phyloP scores from a whole-genome alignment of 257 asterid species.

The Plantago elongata region DNA sequence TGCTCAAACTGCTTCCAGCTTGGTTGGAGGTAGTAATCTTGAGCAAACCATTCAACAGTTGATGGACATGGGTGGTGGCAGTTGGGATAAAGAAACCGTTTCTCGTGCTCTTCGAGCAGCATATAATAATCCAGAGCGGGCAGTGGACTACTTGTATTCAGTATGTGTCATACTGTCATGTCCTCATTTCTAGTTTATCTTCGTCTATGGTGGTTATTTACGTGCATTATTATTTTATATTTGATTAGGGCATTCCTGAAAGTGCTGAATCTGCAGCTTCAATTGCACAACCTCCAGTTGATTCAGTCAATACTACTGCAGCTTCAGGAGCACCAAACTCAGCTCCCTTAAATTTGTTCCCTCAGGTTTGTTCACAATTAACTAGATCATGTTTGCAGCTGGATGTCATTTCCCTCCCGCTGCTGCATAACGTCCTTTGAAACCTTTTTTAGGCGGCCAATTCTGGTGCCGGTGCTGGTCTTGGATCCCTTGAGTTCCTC shows the following conservation, averaged over 20 bases:
- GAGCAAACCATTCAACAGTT: constrained; percentile 15
- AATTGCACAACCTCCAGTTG: constrained; percentile 36
- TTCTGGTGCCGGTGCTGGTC: constrained; percentile 49
- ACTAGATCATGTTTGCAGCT: constrained; percentile 10
- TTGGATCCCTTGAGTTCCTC: constrained; percentile 76
- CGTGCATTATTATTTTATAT: constrained; percentile 12
- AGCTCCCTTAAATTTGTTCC: constrained; percentile 82
- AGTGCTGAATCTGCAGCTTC: constrained; percentile 60
- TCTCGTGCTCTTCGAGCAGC: constrained; percentile 23
- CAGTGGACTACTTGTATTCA: constrained; percentile 57
- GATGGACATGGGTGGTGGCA: constrained; percentile 24
- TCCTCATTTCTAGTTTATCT: constrained; percentile 4
- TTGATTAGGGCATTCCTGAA: constrained; percentile 70
- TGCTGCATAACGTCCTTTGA: constrained; percentile 17
- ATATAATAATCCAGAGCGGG: constrained; percentile 37
- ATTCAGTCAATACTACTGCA: constrained; percentile 36
- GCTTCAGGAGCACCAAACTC: constrained; percentile 74
- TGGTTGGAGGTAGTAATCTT: constrained; percentile 14
- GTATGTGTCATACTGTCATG: constrained; percentile 34
- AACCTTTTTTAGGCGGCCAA: constrained; percentile 43
- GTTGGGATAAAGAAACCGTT: constrained; percentile 21
- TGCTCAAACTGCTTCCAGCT: constrained; percentile 12
- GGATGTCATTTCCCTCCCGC: not conserved
- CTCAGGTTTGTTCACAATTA: constrained; percentile 51
- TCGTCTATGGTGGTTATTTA: constrained; percentile 13